phyloP scores from a whole-genome alignment of 257 asterid species.

The Thymus mandschuricus region DNA sequence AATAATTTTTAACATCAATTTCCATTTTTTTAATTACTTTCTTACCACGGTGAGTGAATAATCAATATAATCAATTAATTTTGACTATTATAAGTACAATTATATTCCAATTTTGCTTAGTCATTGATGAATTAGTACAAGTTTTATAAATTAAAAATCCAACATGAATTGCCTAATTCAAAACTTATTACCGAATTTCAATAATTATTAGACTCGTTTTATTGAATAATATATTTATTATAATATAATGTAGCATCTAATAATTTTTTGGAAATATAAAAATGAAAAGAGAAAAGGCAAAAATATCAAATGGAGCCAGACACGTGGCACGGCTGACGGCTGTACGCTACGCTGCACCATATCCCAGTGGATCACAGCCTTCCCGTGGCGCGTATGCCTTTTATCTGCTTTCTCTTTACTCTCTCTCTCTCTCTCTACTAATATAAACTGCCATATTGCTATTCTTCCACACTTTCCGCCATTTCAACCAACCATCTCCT shows the following conservation, averaged over 20 bases:
- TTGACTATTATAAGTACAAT: not conserved
- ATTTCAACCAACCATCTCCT: conserved; percentile 35
- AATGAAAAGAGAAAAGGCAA: too few species aligned
- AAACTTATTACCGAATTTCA: too few species aligned
- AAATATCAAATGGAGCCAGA: conserved; percentile 8
- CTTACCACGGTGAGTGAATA: not conserved
- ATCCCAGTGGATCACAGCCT: conserved; percentile 46
- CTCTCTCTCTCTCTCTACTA: not conserved
- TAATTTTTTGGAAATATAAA: too few species aligned
- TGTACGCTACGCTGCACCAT: conserved; percentile 46
- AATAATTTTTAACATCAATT: too few species aligned
- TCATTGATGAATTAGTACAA: not conserved
- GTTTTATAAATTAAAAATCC: not conserved
- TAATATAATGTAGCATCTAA: too few species aligned
- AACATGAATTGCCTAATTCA: not conserved
- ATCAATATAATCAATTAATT: not conserved
- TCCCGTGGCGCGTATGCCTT: conserved; percentile 48
- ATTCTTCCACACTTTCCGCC: conserved; percentile 37
- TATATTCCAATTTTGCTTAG: not conserved
- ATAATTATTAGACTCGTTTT: too few species aligned
- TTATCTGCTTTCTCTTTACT: conserved; percentile 10
- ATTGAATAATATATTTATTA: too few species aligned
- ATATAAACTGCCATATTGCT: conserved; percentile 21
- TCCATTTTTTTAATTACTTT: too few species aligned
- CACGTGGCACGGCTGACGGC: conserved; percentile 32